These are phyloP conservation scores for Apiotrichum akiyoshidainum DNA, from an alignment of 1,284 basidiomycete species.

Conservation along the genomic window DNA sequence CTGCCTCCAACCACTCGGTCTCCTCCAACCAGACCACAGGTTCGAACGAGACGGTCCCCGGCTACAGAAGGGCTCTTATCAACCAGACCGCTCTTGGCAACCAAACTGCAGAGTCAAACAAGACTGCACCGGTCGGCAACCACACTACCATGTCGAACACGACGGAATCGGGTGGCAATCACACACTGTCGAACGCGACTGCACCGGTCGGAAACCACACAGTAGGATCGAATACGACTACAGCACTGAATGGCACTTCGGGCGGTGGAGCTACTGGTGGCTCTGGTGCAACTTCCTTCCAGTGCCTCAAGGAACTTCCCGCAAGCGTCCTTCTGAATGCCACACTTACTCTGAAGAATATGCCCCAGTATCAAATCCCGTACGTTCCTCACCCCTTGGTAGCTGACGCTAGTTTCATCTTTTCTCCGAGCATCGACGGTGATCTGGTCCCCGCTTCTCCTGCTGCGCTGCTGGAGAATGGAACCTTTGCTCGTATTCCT, in stretches of 20 bases:
- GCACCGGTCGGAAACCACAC: no score
- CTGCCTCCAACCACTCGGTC: neutral
- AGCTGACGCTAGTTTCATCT: neutral
- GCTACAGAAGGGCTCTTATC: no score
- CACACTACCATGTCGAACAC: no score
- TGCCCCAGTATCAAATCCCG: neutral
- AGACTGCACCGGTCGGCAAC: no score
- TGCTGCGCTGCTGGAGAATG: constrained; percentile 31
- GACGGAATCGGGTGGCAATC: no score
- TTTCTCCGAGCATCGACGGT: constrained; percentile 40
- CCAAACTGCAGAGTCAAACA: no score
- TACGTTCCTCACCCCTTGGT: neutral
- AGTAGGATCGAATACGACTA: no score
- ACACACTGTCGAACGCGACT: neutral
- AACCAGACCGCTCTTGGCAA: no score
- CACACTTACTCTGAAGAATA: constrained; percentile 16
- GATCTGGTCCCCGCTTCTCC: constrained; percentile 41
- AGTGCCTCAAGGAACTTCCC: constrained; percentile 36
- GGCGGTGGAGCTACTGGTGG: no score
- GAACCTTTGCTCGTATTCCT: constrained; percentile 41
- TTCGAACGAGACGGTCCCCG: no score
- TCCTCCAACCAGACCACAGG: no score
- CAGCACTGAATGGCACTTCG: no score
- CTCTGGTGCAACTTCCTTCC: neutral
- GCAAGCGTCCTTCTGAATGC: constrained; percentile 34